Evolutionary conservation across 1,139 yeast species (phyloP).

Genomic region (Blastobotrys raffinosifermentans): DNA sequence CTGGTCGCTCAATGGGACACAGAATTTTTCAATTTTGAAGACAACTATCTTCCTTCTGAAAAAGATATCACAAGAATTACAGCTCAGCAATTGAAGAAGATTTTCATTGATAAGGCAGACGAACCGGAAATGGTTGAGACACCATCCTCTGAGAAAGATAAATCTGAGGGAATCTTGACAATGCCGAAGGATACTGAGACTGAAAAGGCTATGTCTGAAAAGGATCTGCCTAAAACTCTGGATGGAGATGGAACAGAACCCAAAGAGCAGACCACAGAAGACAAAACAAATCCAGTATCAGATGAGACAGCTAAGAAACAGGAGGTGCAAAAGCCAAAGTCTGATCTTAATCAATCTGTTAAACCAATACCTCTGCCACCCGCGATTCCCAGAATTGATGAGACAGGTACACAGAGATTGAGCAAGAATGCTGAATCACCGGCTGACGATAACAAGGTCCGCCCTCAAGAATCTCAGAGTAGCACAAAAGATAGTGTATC

Average conservation of each 20-base stretch:
- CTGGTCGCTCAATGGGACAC: conserved; percentile 83
- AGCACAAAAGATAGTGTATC: too few species aligned
- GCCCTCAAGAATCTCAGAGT: too few species aligned
- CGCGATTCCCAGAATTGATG: too few species aligned
- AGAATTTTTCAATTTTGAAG: conserved; percentile 80
- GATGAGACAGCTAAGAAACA: conserved; percentile 13
- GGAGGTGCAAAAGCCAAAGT: conserved; percentile 9
- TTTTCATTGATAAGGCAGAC: conserved; percentile 52
- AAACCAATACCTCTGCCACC: too few species aligned
- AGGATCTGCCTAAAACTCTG: conserved; percentile 10
- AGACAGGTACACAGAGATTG: too few species aligned
- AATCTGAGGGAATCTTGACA: conserved; percentile 3
- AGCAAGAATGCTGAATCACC: too few species aligned
- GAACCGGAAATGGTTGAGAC: conserved; percentile 17
- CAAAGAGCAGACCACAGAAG: conserved; percentile 12
- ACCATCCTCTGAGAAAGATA: conserved; percentile 10
- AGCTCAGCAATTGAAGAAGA: conserved; percentile 74
- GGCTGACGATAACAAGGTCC: too few species aligned
- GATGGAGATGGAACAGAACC: conserved; percentile 16
- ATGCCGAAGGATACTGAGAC: background rate
- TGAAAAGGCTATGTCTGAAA: conserved; percentile 3
- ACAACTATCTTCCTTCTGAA: conserved; percentile 77
- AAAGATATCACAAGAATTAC: conserved; percentile 90
- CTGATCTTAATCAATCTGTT: too few species aligned
- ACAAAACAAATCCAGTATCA: conserved; percentile 6